Evolutionary conservation across 768 basidiomycete genomes (phyloP).

Genomic region (Agrocybe chaxingu): DNA sequence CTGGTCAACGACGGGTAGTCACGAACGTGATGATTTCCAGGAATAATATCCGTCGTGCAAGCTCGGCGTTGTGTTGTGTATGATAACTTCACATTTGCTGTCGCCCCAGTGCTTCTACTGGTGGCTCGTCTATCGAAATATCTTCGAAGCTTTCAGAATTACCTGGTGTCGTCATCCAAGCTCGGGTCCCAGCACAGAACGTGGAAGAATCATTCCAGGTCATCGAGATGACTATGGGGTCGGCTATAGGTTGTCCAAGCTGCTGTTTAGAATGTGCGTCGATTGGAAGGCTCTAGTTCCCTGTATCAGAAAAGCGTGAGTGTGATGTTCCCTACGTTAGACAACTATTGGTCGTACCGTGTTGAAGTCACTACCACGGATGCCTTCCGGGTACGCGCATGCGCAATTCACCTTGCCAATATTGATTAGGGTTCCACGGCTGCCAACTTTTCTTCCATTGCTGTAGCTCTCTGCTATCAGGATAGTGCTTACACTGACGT

Average conservation of each 20-base stretch:
- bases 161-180: no score
- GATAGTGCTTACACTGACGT: conserved; percentile 1
- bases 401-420: neutral
- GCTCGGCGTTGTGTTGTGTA: no score
- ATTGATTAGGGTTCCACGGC: conserved; percentile 5
- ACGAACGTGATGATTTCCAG: no score
- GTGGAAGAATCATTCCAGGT: conserved; percentile 1
- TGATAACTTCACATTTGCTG: no score
- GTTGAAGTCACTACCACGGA: neutral
- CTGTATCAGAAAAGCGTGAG: neutral
- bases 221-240: neutral
- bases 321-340: neutral
- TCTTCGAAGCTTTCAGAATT: no score
- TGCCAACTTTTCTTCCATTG: neutral
- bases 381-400: neutral
- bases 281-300: conserved; percentile 4
- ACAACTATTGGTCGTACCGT: neutral
- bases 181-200: neutral
- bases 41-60: no score
- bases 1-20: no score
- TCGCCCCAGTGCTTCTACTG: no score
- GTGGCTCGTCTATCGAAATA: no score
- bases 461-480: neutral
- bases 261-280: neutral
- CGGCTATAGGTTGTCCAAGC: no score